Evolutionary conservation across 1,284 basidiomycete genomes (phyloP), one percentile per base, ranked within the genome.

Genomic region (Tetrapyrgos nigripes): DNA sequence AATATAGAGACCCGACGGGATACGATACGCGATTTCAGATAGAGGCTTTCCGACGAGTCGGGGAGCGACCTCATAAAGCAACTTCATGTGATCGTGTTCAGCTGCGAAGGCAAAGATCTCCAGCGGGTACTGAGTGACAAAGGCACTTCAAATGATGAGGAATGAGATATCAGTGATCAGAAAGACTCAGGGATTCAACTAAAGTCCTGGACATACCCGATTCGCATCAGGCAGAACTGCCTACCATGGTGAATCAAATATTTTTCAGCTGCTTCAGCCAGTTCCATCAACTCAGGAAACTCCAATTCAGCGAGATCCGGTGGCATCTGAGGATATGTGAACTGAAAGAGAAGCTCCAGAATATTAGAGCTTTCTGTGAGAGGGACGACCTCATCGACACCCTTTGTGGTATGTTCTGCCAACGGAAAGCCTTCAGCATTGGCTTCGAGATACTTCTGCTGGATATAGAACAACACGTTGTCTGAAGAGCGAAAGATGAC

Each of bases 11-110:
- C 27, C 24, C 23, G 50, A 40, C 21, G 50, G 50, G 19, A 52
- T 29, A 21, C 35, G 35, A 27, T 52, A 35, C 9, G 26, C 35
- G 31, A 52, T 29, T 17, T 52, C 50, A 4, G 33, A 52, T 14
- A 52, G 27, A 11, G 50, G 35, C 21, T 40, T 28, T 6, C 26
- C 26, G 9, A 40, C 50, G 14, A 52, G 61, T 13, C 66, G 57
- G 2, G 68, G 67, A 3, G 68, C 63, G 17, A 61, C 62, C 3
- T 65, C 59, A 44, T 65, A 57, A 11, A 69, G 55, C 27, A 70
- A 62, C 31, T 61, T 59, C 2, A 63, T 58, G 57, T 70, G 67
- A 45, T 66, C 69, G 49, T 73, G 72, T n/a, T 64, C 68, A 4
- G 65, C 54, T 6, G 70, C 70, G 37, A 70, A 68, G 4, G 60